Conservation (phyloP, 1,284 basidiomycete genomes). For the Cryptococcus wingfieldii region DNA sequence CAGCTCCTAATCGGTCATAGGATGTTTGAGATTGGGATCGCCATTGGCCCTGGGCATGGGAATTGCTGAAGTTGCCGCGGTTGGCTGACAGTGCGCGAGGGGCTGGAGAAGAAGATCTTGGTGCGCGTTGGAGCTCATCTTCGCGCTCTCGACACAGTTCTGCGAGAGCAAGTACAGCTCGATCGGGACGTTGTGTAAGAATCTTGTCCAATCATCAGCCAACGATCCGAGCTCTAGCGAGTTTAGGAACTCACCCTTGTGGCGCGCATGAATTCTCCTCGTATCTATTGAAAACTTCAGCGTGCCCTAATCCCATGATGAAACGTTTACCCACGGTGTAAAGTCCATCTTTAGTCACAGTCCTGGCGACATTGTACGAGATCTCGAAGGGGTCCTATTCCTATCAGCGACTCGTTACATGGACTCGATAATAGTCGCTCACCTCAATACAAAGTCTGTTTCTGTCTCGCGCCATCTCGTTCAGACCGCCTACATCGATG, state of each 20-base stretch:
- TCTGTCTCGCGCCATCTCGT: constrained; percentile 71
- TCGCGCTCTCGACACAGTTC: constrained; percentile 64
- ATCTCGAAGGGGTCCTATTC: constrained; percentile 88
- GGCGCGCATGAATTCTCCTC: constrained; percentile 97
- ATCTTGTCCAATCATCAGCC: constrained; percentile 49
- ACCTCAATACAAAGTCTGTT: constrained; percentile 94
- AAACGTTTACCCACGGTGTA: constrained; percentile 65
- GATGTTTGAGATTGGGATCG: constrained; percentile 41
- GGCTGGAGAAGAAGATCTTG: constrained; percentile 49
- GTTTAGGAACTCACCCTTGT: constrained; percentile 54
- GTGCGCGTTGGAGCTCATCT: constrained; percentile 48
- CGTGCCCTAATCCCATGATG: too few relatives aligned
- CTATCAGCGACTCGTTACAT: background rate
- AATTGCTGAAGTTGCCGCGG: constrained; percentile 27
- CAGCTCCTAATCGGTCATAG: constrained; percentile 31
- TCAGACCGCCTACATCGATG: constrained; percentile 53
- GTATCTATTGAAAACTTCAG: constrained; percentile 59
- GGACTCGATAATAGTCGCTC: constrained; percentile 17
- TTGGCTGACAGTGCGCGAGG: constrained; percentile 37
- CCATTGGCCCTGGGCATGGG: constrained; percentile 25
- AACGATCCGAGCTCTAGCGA: background rate
- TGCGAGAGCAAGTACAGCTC: constrained; percentile 71
- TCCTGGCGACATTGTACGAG: constrained; percentile 92
- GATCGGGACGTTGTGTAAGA: constrained; percentile 68
- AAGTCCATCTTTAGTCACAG: constrained; percentile 92